phyloP scores from a whole-genome alignment of 1,139 yeast species.

The Nakaseomyces delphensis region DNA sequence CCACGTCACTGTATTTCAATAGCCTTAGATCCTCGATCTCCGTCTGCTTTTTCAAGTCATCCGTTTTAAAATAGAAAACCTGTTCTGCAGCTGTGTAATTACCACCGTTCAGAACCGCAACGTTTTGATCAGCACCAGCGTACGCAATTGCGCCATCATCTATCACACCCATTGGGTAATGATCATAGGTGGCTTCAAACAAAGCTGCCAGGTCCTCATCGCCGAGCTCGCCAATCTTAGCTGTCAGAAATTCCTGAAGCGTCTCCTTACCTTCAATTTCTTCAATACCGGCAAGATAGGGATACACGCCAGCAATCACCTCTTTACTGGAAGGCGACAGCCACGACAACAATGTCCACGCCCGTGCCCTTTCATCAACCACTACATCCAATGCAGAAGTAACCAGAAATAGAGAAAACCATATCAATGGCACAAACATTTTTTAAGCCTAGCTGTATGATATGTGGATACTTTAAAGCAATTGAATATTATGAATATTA shows the following conservation, averaged over 20 bases:
- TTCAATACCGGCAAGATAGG: conserved; percentile 13
- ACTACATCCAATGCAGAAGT: conserved; percentile 2
- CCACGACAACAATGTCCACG: conserved; percentile 3
- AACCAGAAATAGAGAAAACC: not conserved
- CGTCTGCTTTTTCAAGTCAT: conserved; percentile 23
- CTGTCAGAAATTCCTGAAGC: not conserved
- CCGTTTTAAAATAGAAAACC: conserved; percentile 26
- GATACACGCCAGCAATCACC: conserved; percentile 14
- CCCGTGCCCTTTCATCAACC: not conserved
- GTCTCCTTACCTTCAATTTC: conserved; percentile 4
- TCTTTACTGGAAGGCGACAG: not conserved
- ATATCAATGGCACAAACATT: not conserved
- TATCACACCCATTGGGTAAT: conserved; percentile 21
- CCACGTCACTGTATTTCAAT: conserved; percentile 13
- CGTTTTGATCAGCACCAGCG: conserved; percentile 12
- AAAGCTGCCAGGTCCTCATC: conserved; percentile 11
- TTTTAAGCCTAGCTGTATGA: no score
- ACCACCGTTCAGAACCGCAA: conserved; percentile 22
- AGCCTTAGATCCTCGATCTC: conserved; percentile 14
- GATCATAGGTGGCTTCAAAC: conserved; percentile 12
- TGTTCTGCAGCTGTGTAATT: conserved; percentile 24
- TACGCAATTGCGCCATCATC: conserved; percentile 9
- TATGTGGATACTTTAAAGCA: no score
- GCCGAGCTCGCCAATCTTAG: conserved; percentile 6
- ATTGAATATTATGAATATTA: no score